Percentiles rank a stretch among this genome's conserved stretches.
Conservation (phyloP, 2,329 filamentous ascomycete genomes). For the Cordyceps militaris region DNA sequence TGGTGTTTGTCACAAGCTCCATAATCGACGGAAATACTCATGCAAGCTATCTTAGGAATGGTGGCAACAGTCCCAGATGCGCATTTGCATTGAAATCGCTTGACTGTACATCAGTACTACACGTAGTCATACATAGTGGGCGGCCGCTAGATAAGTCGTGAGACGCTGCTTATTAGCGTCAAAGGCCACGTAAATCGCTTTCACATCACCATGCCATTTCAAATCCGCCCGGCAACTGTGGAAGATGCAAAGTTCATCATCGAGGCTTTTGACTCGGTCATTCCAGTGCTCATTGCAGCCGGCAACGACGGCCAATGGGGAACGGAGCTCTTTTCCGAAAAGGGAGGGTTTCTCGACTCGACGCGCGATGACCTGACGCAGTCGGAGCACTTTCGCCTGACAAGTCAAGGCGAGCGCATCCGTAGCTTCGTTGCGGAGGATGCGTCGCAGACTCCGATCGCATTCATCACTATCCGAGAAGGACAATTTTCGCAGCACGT, state of each 20-base stretch:
- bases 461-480: conserved; percentile 7
- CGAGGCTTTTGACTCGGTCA: conserved; percentile 24
- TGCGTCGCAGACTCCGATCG: background rate
- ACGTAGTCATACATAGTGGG: background rate
- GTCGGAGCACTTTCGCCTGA: conserved; percentile 21
- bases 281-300: conserved; percentile 22
- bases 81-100: no score
- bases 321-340: conserved; percentile 19
- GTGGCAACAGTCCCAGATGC: no score
- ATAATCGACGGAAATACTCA: no score
- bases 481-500: conserved; percentile 15
- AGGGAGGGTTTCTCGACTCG: conserved; percentile 18
- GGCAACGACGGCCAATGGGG: conserved; percentile 26
- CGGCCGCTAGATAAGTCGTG: background rate
- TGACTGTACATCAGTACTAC: no score
- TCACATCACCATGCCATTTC: conserved; percentile 16
- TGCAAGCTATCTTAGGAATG: no score
- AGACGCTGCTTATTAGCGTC: background rate
- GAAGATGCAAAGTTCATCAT: conserved; percentile 24
- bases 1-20: no score
- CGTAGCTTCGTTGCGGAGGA: conserved; percentile 23
- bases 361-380: conserved; percentile 17
- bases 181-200: background rate
- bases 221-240: conserved; percentile 18
- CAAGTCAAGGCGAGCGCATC: conserved; percentile 19